Conservation (phyloP, 768 basidiomycete species). For the Tricholoma hemisulphureum region DNA sequence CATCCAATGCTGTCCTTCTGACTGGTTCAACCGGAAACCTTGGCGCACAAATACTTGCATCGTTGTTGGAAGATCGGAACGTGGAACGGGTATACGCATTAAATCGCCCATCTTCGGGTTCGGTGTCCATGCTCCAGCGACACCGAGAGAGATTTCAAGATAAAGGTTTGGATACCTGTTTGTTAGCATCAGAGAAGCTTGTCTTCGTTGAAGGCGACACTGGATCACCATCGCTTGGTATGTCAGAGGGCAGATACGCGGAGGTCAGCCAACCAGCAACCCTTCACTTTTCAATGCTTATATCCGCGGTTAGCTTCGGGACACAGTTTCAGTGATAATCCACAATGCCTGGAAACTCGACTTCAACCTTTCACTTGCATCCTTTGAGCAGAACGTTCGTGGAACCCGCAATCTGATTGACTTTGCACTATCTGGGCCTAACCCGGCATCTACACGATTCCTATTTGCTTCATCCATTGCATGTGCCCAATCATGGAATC, state of each 20-base stretch:
- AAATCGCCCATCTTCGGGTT: slow-evolving; percentile 14
- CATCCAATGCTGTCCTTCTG: background rate
- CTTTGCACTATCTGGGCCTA: slow-evolving; percentile 22
- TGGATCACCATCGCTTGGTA: slow-evolving; percentile 26
- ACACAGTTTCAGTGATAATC: slow-evolving; percentile 32
- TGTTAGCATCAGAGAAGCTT: slow-evolving; percentile 32
- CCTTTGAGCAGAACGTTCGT: slow-evolving; percentile 36
- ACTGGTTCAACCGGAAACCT: slow-evolving; percentile 18
- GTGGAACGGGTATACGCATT: slow-evolving; percentile 16
- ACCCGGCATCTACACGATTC: slow-evolving; percentile 18
- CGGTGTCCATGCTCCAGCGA: slow-evolving; percentile 13
- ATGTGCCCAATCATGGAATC: slow-evolving; percentile 20
- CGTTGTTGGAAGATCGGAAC: slow-evolving; percentile 10
- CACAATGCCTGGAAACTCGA: slow-evolving; percentile 42
- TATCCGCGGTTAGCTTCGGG: slow-evolving; percentile 25
- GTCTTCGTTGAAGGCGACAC: slow-evolving; percentile 35
- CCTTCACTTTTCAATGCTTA: slow-evolving; percentile 9
- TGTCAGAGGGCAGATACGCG: slow-evolving; percentile 18
- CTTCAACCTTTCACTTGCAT: slow-evolving; percentile 37
- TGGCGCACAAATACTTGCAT: slow-evolving; percentile 15
- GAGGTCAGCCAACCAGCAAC: slow-evolving; percentile 23
- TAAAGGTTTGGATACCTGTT: slow-evolving; percentile 24
- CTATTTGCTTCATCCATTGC: slow-evolving; percentile 35
- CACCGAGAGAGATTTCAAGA: slow-evolving; percentile 21
- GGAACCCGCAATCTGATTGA: slow-evolving; percentile 34